Evolutionary conservation across 768 basidiomycete species (phyloP).

Genomic region (Leucosporidium scottii): DNA sequence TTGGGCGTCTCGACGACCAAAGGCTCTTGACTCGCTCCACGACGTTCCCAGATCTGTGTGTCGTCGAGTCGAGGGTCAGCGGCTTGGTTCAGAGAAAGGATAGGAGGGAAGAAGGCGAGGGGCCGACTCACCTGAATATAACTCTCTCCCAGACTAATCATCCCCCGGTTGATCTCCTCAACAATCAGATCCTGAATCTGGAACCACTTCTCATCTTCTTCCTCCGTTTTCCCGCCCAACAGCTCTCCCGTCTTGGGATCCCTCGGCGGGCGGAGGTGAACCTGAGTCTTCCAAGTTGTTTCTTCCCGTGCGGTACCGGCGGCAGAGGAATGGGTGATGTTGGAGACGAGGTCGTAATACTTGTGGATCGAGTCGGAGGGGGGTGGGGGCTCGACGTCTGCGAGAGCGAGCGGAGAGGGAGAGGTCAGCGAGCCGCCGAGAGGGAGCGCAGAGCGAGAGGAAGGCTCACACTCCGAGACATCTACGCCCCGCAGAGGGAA

Average conservation of each 20-base stretch:
- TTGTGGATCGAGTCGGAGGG: slow-evolving; percentile 48
- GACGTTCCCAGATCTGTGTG: slow-evolving; percentile 30
- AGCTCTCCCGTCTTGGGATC: slow-evolving; percentile 41
- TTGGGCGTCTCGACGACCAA: slow-evolving; percentile 19
- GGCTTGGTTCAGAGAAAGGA: background rate
- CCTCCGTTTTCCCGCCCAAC: slow-evolving; percentile 50
- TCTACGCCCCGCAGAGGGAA: slow-evolving; percentile 91
- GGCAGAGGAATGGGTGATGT: slow-evolving; percentile 88
- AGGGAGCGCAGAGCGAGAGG: background rate
- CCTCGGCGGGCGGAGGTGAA: slow-evolving; percentile 52
- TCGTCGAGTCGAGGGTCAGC: background rate
- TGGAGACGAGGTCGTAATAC: slow-evolving; percentile 88
- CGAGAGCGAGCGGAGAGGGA: background rate
- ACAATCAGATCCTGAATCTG: slow-evolving; percentile 95
- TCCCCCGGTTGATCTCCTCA: slow-evolving; percentile 89
- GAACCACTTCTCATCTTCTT: slow-evolving; percentile 80
- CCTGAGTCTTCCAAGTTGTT: slow-evolving; percentile 87
- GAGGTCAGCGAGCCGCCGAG: slow-evolving; percentile 4
- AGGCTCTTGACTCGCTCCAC: slow-evolving; percentile 8
- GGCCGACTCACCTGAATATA: slow-evolving; percentile 71
- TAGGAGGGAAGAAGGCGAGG: background rate
- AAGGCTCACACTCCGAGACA: slow-evolving; percentile 73
- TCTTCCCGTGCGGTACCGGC: slow-evolving; percentile 93
- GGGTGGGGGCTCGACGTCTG: slow-evolving; percentile 68
- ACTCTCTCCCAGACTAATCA: slow-evolving; percentile 97